Base-by-base conservation (phyloP, 1,284 basidiomycete genomes). In the Sporisorium sorghi region DNA sequence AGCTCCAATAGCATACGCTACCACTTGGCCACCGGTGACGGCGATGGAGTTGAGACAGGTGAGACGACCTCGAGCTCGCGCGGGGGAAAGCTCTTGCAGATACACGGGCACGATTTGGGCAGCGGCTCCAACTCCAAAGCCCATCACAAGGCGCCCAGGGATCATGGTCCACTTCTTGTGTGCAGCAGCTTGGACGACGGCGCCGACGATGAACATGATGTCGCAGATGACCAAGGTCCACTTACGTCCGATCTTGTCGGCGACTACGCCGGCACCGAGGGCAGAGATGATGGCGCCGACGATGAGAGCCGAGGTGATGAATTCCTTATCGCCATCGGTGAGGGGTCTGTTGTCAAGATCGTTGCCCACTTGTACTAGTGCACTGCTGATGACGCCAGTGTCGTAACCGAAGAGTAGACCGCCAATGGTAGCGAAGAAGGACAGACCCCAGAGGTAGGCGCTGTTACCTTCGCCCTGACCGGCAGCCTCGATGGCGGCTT, bases 1-100 rank as follows among this genome's bases (percentile, higher is more conserved):
- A 19, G 76, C 76, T 42, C 85, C 83, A 47, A 84, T 71, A 15
- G 80, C 84, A 60, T 84, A 85, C 0, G 81, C 77, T 49, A 85
- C 53, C 42, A 86, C 85, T 76, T 86, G 86, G 17, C 85, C 85
- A 40, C 81, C 82, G 5, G 85, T 86, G 66, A 85, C 85, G 30
- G 79, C 75, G 43, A 85, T 76, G 28, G 77, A 80, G 68, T 86
- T 83, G 53, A 85, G 80, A 1, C 83, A 84, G n/a, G 86, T 85
- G 26, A 86, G 73, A 2, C 82, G 76, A 15, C 86, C 86, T 42
- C 86, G 78, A 57, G 82, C 83, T 8, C 80, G 68, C 24, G 85
- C 83, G 0, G 86, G 86, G 1, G 85, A 78, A 0, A 86, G 62
- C 56, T 87, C 86, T 43, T 79, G 81, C 51, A 87, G 84, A 66